Evolutionary conservation across 1,139 yeast genomes (phyloP), one percentile per base, ranked within the genome.

Genomic region (Candida tunisiensis): DNA sequence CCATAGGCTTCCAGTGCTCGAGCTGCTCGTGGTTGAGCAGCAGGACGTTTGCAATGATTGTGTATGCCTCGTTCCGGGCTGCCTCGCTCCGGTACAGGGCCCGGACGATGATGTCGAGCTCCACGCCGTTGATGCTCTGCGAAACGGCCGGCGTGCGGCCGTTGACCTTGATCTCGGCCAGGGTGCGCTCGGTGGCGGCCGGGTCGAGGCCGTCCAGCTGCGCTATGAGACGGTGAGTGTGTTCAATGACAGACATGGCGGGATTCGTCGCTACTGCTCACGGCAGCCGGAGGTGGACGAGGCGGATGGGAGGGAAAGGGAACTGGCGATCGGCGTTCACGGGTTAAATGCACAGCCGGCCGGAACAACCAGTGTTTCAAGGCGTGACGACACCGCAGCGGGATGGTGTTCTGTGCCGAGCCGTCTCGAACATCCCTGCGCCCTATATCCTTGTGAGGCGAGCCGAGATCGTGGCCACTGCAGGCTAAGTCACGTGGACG

Each of bases 31-130:
- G 26, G 30, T 38, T 34, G 19, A 39, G 32, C 13, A 40, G 30
- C 19, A 41, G 27, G 5, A 37, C 41, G 27, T 41, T 41, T 16
- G 46, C 44, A 8, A 41, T 27, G 6, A 41, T 34, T 2, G 46
- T 40, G 22, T 38, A 35, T 3, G 38, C 33, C 22, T 40, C 42
- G 18, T 23, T 8, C n/a, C 8, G 10, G 14, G 13, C 17, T 18
- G 7, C 14, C 19, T 25, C 10, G 20, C 23, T 20, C 12, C 15
- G 15, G 9, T 15, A 16, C 18, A 11, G 12, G 7, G 27, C 23
- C 24, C 10, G 21, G 26, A 31, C 28, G 8, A 31, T 25, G 27
- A 27, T n/a, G 16, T 22, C 24, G 20, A 32, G 25, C 23, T 34
- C 35, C 21, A 24, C 11, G 22, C 17, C 18, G 15, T 25, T 25